Evolutionary conservation across 352 stramenopile genomes (phyloP).

Genomic region (Stramenopiles sp.): DNA sequence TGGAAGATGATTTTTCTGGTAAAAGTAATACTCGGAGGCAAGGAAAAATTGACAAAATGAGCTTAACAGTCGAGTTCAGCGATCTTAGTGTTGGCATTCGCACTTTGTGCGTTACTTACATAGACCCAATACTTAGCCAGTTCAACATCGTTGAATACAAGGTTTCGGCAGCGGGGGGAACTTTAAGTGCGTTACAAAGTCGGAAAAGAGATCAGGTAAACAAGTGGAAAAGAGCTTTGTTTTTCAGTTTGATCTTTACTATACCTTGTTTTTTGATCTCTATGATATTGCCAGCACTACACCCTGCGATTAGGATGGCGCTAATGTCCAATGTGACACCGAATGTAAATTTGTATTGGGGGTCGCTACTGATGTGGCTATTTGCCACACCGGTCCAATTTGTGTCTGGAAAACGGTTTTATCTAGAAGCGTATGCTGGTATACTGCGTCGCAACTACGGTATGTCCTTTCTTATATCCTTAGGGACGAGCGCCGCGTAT

Average conservation of each 20-base stretch:
- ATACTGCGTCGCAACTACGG: conserved; percentile 63
- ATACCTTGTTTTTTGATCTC: conserved; percentile 77
- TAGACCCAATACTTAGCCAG: background rate
- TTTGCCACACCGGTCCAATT: conserved; percentile 88
- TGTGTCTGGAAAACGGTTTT: conserved; percentile 70
- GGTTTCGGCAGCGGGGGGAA: background rate
- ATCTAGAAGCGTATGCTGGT: conserved; percentile 72
- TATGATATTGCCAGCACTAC: conserved; percentile 54
- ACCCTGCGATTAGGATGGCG: conserved; percentile 35
- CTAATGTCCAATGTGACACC: conserved; percentile 50
- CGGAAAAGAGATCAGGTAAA: background rate
- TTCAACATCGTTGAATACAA: background rate
- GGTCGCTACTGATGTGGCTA: conserved; percentile 41
- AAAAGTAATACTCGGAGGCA: too few species aligned
- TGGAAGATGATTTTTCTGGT: too few species aligned
- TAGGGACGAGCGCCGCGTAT: conserved; percentile 86
- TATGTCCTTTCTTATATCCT: conserved; percentile 91
- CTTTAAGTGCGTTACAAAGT: background rate
- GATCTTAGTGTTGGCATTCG: background rate
- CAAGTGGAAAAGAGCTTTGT: background rate
- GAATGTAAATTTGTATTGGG: conserved; percentile 32
- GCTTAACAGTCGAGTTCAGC: background rate
- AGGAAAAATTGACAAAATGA: background rate
- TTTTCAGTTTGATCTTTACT: conserved; percentile 44
- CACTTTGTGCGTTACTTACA: background rate